Conservation (phyloP, 2,329 filamentous ascomycete genomes). For the Amauroascus verrucosus region DNA sequence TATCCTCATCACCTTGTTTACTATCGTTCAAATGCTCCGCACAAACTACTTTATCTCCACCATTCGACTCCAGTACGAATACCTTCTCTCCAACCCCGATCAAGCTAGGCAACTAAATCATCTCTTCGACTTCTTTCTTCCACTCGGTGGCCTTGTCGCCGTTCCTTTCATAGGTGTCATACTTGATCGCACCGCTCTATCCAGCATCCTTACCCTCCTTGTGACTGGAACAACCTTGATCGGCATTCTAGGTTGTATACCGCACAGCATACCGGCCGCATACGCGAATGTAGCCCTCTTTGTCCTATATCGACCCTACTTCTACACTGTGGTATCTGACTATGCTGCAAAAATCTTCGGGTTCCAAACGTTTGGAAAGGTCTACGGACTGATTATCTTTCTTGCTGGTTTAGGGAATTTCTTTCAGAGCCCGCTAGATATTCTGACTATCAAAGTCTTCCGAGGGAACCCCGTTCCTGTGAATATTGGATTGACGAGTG, state of each 20-base stretch:
- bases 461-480: conserved; percentile 64
- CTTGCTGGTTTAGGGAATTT: conserved; percentile 76
- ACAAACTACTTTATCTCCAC: conserved; percentile 89
- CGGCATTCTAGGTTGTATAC: conserved; percentile 65
- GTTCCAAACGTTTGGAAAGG: conserved; percentile 80
- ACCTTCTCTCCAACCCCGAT: conserved; percentile 54
- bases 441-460: conserved; percentile 63
- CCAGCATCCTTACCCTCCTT: conserved; percentile 58
- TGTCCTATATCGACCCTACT: conserved; percentile 75
- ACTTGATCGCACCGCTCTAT: conserved; percentile 66
- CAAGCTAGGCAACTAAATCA: conserved; percentile 62
- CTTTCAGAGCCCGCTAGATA: conserved; percentile 67
- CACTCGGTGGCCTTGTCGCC: conserved; percentile 66
- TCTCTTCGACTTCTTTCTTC: conserved; percentile 75
- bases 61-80: conserved; percentile 68
- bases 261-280: conserved; percentile 52
- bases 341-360: conserved; percentile 88
- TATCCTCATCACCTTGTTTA: conserved; percentile 68
- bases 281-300: conserved; percentile 76
- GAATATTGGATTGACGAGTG: conserved; percentile 55
- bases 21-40: conserved; percentile 59
- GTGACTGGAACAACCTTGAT: conserved; percentile 63
- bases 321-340: conserved; percentile 84
- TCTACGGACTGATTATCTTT: conserved; percentile 85
- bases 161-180: conserved; percentile 76